Base-by-base conservation (phyloP, 139 green algal species). In the Picochlorum sp. region DNA sequence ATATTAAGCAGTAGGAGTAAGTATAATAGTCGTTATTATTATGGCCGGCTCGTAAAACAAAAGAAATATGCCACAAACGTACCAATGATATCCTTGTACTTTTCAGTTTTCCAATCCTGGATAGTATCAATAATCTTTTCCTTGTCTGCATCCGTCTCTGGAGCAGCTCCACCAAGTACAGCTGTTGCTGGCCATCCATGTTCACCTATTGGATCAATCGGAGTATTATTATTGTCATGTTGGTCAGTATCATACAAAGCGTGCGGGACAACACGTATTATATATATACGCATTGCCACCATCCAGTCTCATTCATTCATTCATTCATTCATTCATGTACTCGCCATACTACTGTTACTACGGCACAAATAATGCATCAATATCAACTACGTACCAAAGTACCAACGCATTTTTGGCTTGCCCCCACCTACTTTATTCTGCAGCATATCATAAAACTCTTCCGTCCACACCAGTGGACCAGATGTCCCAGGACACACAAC, bases 381-480 rank as follows among this genome's bases (percentile, higher is more conserved):
- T n/a, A n/a, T n/a, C n/a, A n/a, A n/a, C n/a, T n/a, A n/a, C n/a
- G n/a, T 35, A 45, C 56, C 57, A 64, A 84, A 84, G 50, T 74
- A 82, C 61, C 75, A 95, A 4, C 86, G 72, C 90, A 97, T 97
- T 62, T 97, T 97, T 52, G 85, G 88, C 74, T 97, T 96, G 45
- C 89, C 89, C 18, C 89, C 88, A 9, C 78, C 83, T 22, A 89
- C 75, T 33, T 59, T 89, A 68, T 96, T 96, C 59, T 95, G 85
- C 51, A 96, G 67, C 20, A 77, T 63, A 54, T 96, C 83, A 50
- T 96, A 96, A 43, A 91, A 95, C 33, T 81, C 68, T 18, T 77
- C 73, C 2, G 61, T 75, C 89, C 89, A 97, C 4, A 78, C 63
- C 22, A 88, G 68, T 2, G 52, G 20, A 12, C 49, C 37, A 29